phyloP scores from a whole-genome alignment of 495 filamentous ascomycete genomes.

The Penicillium angulare region DNA sequence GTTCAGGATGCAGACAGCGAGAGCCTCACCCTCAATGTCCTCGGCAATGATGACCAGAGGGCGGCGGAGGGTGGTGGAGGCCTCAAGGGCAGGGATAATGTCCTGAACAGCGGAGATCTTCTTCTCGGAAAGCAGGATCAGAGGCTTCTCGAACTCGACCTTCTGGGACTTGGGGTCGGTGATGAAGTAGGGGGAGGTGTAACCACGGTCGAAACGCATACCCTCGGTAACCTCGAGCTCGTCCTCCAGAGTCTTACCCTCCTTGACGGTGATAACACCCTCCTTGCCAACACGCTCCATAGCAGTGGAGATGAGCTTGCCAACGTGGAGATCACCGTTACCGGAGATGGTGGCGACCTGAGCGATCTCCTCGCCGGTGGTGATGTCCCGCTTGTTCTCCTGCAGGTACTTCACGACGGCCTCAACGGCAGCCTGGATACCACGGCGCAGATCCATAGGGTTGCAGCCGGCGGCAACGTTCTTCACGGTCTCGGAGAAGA shows the following conservation, averaged over 20 bases:
- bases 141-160: constrained; percentile 99
- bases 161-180: constrained; percentile 97
- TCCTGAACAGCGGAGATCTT: constrained; percentile 99
- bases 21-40: constrained; percentile 97
- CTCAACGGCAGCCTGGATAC: constrained; percentile 94
- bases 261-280: constrained; percentile 99
- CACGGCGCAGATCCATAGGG: constrained; percentile 96
- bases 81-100: constrained; percentile 96
- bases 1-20: constrained; percentile 98
- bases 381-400: constrained; percentile 94
- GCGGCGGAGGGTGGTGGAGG: constrained; percentile 90
- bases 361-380: constrained; percentile 93
- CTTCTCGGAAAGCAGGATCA: constrained; percentile 98
- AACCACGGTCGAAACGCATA: constrained; percentile 99
- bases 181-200: constrained; percentile 99
- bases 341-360: constrained; percentile 98
- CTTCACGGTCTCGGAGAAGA: constrained; percentile 99
- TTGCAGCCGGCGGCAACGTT: constrained; percentile 99
- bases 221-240: constrained; percentile 99
- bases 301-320: constrained; percentile 90
- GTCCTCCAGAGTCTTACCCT: constrained; percentile 97
- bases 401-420: constrained; percentile 91
- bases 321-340: constrained; percentile 95
- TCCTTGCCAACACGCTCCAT: constrained; percentile 99
- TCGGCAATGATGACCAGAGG: constrained; percentile 98